Base-by-base conservation (phyloP, 2,329 filamentous ascomycete genomes). In the Fusarium hainanense region DNA sequence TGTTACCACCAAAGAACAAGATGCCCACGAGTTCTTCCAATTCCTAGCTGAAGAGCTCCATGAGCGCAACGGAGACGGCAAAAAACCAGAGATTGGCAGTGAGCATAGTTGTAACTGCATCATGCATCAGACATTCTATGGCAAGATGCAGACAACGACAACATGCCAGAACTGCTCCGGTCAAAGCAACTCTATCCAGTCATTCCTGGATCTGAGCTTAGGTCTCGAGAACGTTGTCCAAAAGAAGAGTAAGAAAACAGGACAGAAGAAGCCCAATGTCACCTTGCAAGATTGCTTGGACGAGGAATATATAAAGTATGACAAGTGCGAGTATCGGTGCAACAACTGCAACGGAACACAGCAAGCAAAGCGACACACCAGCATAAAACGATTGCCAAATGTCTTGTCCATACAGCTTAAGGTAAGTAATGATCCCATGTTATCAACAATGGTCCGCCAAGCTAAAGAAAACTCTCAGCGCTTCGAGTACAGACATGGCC, bases 1-100 rank as follows among this genome's bases (percentile, higher is more conserved):
- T 23, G 93, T 95, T 3, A 96, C 94, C 13, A 97, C 97, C 74
- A 93, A 94, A 75, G 95, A 98, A 80, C 95, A 98, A 82, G 95
- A 98, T 77, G 95, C 95, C 1, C 95, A 98, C 77, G 95, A 98
- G 78, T 98, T 97, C 81, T 97, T 98, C 79, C 94, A 97, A 77
- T 98, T 97, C 76, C 87, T 98, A 34, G 91, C 97, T 37, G 95
- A 98, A 81, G 93, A 96, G 74, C 85, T 99, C 18, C 95, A 98
- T 77, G 89, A 92, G 76, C 88, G 93, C 42, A 96, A 94, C 73
- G 90, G 90, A 16, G 90, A 92, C 69, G 87, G 87, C 41, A 90
- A 89, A 76, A 87, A 83, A 72, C 87, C 87, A 30, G 88, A 86
- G 77, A 86, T 77, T 52, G 86, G 83, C 66, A 88, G 85, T 68